Conservation (phyloP, 371 early-diverging fungal species). For the Actinomucor elegans region DNA sequence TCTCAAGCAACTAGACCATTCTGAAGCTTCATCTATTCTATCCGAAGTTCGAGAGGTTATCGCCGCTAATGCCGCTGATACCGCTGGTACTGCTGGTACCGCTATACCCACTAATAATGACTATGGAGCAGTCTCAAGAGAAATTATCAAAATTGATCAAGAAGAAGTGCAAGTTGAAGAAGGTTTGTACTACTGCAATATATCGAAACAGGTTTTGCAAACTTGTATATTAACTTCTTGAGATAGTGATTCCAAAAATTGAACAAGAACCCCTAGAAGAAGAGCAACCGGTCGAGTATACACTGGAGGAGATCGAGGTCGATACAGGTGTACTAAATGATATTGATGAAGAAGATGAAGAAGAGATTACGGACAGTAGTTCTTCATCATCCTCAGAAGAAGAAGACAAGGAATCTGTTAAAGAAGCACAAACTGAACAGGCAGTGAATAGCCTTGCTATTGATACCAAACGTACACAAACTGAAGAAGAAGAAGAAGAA, state of each 20-base stretch:
- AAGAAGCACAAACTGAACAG: neutral
- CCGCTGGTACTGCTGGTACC: neutral
- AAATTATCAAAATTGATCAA: neutral
- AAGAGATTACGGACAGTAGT: no score
- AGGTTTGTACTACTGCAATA: neutral
- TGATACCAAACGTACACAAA: neutral
- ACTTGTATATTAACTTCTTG: neutral
- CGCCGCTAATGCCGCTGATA: neutral
- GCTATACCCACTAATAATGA: no score
- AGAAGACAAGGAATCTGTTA: no score
- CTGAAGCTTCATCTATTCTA: neutral
- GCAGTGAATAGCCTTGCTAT: slow-evolving; percentile 1
- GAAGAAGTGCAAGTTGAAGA: neutral
- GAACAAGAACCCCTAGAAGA: neutral
- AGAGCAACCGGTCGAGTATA: neutral
- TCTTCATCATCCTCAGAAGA: no score
- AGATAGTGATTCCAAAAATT: neutral
- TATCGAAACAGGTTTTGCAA: neutral
- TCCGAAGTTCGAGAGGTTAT: slow-evolving; percentile 2
- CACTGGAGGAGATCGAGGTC: no score
- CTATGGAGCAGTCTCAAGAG: neutral
- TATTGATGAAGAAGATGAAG: no score
- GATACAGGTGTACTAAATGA: no score
- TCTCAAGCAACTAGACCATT: neutral
- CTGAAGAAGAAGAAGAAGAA: neutral